Evolutionary conservation across 2,329 filamentous ascomycete species (phyloP).

Genomic region (Seiridium unicorne): DNA sequence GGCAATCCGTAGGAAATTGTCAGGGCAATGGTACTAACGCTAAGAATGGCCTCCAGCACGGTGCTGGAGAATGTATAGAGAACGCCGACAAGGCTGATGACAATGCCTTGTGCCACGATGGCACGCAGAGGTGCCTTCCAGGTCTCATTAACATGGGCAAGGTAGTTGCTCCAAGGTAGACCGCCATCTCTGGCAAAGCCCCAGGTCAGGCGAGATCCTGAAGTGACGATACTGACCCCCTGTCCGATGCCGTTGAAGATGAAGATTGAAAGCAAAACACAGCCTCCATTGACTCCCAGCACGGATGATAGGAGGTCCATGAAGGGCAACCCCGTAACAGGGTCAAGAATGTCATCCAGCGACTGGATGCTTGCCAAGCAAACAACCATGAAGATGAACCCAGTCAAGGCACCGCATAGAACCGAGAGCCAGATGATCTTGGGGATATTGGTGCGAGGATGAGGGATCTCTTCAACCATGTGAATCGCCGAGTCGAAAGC

Average conservation of each 20-base stretch:
- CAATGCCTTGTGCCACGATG: slow-evolving; percentile 48
- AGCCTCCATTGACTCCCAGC: slow-evolving; percentile 38
- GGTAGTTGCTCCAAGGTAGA: slow-evolving; percentile 41
- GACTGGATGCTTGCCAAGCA: slow-evolving; percentile 50
- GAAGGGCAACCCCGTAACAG: slow-evolving; percentile 40
- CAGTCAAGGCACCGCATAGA: slow-evolving; percentile 44
- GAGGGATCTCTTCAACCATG: slow-evolving; percentile 56
- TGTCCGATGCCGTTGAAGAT: slow-evolving; percentile 56
- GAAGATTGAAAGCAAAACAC: slow-evolving; percentile 48
- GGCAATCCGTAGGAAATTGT: slow-evolving; percentile 52
- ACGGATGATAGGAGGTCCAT: slow-evolving; percentile 44
- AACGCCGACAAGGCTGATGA: slow-evolving; percentile 48
- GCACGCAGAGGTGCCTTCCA: slow-evolving; percentile 54
- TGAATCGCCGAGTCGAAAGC: slow-evolving; percentile 60
- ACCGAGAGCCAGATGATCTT: slow-evolving; percentile 52
- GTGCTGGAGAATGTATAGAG: slow-evolving; percentile 54
- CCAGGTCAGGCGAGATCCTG: slow-evolving; percentile 51
- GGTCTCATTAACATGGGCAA: slow-evolving; percentile 39
- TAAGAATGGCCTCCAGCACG: slow-evolving; percentile 51
- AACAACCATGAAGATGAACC: slow-evolving; percentile 50
- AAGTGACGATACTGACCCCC: slow-evolving; percentile 49
- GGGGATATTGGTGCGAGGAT: slow-evolving; percentile 48
- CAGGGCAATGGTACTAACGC: slow-evolving; percentile 55
- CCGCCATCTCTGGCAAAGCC: slow-evolving; percentile 54
- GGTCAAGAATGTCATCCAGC: slow-evolving; percentile 37